Evolutionary conservation across 306 rosid genomes (phyloP).

Genomic region (Hippophae rhamnoides): DNA sequence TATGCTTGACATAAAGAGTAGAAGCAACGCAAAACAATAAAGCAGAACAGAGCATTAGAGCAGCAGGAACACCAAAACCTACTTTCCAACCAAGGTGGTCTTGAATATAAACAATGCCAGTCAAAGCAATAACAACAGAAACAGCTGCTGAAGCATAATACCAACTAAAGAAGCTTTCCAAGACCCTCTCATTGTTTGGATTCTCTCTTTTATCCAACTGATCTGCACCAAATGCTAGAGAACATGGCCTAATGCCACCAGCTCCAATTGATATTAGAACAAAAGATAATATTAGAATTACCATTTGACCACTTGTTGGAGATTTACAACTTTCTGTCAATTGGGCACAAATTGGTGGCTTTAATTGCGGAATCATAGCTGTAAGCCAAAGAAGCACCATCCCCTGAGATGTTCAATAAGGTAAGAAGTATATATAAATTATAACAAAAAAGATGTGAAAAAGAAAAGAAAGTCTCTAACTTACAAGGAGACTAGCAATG

Average conservation of each 20-base stretch:
- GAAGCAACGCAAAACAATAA: slow-evolving; percentile 37
- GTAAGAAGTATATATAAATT: not conserved
- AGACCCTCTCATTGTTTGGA: slow-evolving; percentile 31
- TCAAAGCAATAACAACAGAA: slow-evolving; percentile 36
- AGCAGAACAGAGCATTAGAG: slow-evolving; percentile 41
- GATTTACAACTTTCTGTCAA: slow-evolving; percentile 27
- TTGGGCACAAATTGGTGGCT: slow-evolving; percentile 40
- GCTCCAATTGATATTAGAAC: slow-evolving; percentile 46
- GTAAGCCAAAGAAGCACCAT: slow-evolving; percentile 46
- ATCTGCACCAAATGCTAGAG: slow-evolving; percentile 61
- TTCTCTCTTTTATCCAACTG: slow-evolving; percentile 33
- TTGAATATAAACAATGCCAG: slow-evolving; percentile 45
- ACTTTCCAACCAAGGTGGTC: slow-evolving; percentile 56
- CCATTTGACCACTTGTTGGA: slow-evolving; percentile 35
- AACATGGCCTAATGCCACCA: slow-evolving; percentile 48
- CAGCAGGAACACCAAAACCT: slow-evolving; percentile 60
- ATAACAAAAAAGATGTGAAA: not conserved
- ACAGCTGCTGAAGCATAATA: slow-evolving; percentile 45
- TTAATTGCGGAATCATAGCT: slow-evolving; percentile 39
- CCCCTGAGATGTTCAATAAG: slow-evolving; percentile 32
- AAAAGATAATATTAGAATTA: slow-evolving; percentile 25
- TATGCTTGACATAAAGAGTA: slow-evolving; percentile 40
- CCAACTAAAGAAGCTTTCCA: slow-evolving; percentile 53
- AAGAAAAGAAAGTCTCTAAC: not conserved
- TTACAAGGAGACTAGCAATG: slow-evolving; percentile 42